Evolutionary conservation across 2,329 filamentous ascomycete species (phyloP).

Genomic region (Colletotrichum destructivum): DNA sequence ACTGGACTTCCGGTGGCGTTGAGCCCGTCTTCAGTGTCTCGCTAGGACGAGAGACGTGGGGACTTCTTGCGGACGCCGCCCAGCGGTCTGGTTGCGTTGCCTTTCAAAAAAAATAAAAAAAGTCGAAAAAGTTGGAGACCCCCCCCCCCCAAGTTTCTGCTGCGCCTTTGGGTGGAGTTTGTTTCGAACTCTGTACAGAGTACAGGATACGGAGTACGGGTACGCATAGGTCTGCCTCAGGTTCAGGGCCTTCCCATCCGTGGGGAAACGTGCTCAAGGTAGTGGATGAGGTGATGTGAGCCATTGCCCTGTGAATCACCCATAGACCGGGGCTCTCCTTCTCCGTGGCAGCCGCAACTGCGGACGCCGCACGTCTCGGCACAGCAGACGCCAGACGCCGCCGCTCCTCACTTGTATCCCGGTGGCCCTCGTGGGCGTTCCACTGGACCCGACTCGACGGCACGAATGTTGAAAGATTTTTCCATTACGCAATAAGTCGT

Average conservation of each 20-base stretch:
- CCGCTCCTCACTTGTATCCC: not conserved
- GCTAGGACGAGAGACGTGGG: slow-evolving; percentile 11
- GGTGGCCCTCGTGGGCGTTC: slow-evolving; percentile 2
- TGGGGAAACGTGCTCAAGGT: slow-evolving; percentile 40
- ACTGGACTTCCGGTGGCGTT: slow-evolving; percentile 11
- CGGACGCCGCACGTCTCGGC: not conserved
- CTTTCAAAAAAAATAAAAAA: too few relatives aligned
- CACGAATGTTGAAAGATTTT: too few relatives aligned
- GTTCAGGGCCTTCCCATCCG: slow-evolving; percentile 11
- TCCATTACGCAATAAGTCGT: too few relatives aligned
- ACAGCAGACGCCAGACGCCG: slow-evolving; percentile 5
- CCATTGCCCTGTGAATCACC: slow-evolving; percentile 17
- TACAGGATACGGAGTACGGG: not conserved
- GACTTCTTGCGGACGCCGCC: not conserved
- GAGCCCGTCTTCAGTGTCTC: not conserved
- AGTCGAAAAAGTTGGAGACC: too few relatives aligned
- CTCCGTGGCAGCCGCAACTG: slow-evolving; percentile 10
- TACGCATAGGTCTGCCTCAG: not conserved
- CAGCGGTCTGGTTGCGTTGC: not conserved
- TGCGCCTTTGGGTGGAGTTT: slow-evolving; percentile 27
- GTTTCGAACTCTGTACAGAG: slow-evolving; percentile 35
- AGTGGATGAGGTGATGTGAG: slow-evolving; percentile 41
- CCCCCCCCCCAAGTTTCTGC: not conserved
- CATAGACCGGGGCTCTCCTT: slow-evolving; percentile 15
- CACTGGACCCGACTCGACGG: slow-evolving; percentile 6